Evolutionary conservation across 225 moss, liverwort and hornwort genomes (phyloP).

Genomic region (Physcomitrium patens): DNA sequence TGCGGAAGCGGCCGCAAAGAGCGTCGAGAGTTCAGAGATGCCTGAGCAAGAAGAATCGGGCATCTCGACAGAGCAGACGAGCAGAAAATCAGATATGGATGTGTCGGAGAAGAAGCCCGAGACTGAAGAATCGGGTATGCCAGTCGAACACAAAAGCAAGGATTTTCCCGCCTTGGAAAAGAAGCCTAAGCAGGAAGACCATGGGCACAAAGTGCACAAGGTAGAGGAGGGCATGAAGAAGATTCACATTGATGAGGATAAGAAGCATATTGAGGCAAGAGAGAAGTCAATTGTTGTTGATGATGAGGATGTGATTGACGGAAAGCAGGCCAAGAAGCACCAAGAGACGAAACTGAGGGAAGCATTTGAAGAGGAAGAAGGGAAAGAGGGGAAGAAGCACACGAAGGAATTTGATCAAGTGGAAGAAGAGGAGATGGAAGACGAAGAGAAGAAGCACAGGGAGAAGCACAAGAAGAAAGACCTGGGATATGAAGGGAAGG

Average conservation of each 20-base stretch:
- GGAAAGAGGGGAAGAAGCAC: conserved; percentile 35
- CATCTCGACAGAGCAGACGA: too few species aligned
- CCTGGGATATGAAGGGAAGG: conserved; percentile 28
- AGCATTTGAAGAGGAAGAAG: conserved; percentile 33
- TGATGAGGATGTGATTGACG: conserved; percentile 32
- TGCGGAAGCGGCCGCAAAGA: conserved; percentile 8
- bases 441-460: conserved; percentile 21
- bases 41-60: too few species aligned
- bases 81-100: too few species aligned
- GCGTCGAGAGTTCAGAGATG: background rate
- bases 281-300: conserved; percentile 29
- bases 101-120: too few species aligned
- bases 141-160: background rate
- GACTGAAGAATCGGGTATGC: too few species aligned
- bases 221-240: conserved; percentile 30
- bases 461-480: conserved; percentile 40
- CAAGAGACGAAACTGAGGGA: conserved; percentile 30
- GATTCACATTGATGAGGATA: conserved; percentile 30
- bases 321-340: conserved; percentile 40
- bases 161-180: background rate
- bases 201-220: conserved; percentile 25
- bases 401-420: conserved; percentile 31
- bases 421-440: conserved; percentile 20
- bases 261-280: conserved; percentile 36
- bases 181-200: conserved; percentile 2